A percentile compares a stretch with the other conserved stretches of the same genome.
Evolutionary conservation across 768 basidiomycete species (phyloP).

Genomic region (Crucibulum laeve): DNA sequence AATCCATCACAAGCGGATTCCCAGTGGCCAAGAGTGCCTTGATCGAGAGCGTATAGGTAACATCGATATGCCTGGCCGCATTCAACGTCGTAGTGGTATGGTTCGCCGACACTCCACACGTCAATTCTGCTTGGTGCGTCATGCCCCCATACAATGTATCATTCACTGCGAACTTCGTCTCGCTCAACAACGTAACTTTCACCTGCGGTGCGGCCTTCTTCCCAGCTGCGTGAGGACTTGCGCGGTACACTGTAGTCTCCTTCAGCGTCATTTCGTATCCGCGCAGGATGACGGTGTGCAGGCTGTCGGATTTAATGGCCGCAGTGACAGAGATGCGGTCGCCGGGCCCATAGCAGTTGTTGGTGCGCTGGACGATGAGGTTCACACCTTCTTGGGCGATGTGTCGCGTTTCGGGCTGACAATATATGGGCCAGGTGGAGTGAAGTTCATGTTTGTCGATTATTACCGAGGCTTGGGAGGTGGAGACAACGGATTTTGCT

Average conservation of each 20-base stretch:
- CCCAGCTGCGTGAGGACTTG: conserved; percentile 46
- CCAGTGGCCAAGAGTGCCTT: conserved; percentile 75
- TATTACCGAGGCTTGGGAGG: conserved; percentile 66
- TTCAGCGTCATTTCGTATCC: conserved; percentile 80
- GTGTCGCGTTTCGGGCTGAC: conserved; percentile 70
- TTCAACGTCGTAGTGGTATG: conserved; percentile 82
- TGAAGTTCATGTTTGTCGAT: conserved; percentile 95
- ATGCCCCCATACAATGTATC: conserved; percentile 71
- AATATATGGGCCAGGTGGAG: conserved; percentile 90
- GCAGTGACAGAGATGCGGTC: conserved; percentile 75
- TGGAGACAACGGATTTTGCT: conserved; percentile 64
- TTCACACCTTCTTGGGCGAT: conserved; percentile 63
- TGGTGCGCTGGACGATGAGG: conserved; percentile 69
- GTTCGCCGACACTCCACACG: conserved; percentile 61
- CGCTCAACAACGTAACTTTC: conserved; percentile 51
- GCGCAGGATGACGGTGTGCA: conserved; percentile 68
- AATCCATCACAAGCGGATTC: conserved; percentile 59
- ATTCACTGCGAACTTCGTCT: conserved; percentile 70
- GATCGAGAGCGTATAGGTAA: conserved; percentile 73
- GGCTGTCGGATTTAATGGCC: conserved; percentile 65
- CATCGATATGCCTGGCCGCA: conserved; percentile 80
- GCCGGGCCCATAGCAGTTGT: conserved; percentile 83
- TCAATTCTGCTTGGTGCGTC: conserved; percentile 69
- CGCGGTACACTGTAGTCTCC: conserved; percentile 75
- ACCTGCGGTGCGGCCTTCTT: conserved; percentile 60